Conservation (phyloP, 225 moss, liverwort and hornwort genomes). For the Antitrichia curtipendula region DNA sequence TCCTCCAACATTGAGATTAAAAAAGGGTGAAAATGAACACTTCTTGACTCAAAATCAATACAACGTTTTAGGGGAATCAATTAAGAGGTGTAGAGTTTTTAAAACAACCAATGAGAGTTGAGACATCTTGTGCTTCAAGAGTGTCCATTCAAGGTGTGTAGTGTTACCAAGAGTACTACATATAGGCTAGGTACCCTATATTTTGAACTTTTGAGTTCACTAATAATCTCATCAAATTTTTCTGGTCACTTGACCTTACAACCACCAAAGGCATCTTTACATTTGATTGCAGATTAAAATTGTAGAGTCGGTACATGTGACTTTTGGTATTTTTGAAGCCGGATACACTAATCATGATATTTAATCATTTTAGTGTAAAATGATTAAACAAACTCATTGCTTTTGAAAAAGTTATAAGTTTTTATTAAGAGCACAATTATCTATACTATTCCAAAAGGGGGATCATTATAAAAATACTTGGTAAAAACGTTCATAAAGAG, state of each 20-base stretch:
- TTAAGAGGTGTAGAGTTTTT: not conserved
- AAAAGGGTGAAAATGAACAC: not conserved
- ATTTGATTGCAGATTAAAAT: too few species aligned
- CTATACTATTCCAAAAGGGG: not conserved
- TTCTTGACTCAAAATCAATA: not conserved
- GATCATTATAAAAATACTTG: not conserved
- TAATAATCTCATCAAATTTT: too few species aligned
- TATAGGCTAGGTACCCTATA: too few species aligned
- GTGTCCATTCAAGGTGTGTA: not conserved
- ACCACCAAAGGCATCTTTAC: too few species aligned
- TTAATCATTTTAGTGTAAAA: not conserved
- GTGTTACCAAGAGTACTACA: too few species aligned
- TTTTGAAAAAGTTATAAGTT: not conserved
- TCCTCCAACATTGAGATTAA: not conserved
- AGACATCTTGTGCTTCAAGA: not conserved
- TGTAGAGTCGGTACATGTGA: not conserved
- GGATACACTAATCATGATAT: not conserved
- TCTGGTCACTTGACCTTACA: not conserved
- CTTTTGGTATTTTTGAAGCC: not conserved
- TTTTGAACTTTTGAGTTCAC: not conserved
- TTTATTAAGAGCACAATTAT: not conserved
- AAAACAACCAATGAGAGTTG: not conserved
- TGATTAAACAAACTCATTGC: not conserved
- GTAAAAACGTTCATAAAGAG: not conserved
- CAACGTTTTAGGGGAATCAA: too few species aligned